Evolutionary conservation across 1,284 basidiomycete species (phyloP).

Genomic region (Malassezia pachydermatis): DNA sequence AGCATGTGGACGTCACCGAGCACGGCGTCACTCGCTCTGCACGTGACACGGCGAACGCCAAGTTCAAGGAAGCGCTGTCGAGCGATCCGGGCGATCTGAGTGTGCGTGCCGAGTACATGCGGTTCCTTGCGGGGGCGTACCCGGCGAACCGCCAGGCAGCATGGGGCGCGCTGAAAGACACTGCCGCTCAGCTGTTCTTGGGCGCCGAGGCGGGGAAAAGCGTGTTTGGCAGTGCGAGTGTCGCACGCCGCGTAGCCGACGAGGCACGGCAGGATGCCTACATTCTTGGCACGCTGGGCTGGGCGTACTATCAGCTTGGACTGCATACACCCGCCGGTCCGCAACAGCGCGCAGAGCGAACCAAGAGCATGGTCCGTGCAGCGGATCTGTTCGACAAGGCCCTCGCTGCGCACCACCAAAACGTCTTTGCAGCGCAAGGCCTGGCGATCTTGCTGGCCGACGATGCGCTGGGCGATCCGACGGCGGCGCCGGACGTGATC

Average conservation of each 20-base stretch:
- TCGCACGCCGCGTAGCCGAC: conserved; percentile 30
- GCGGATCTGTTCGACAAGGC: conserved; percentile 46
- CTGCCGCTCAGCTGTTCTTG: conserved; percentile 39
- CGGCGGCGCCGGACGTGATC: conserved; percentile 19
- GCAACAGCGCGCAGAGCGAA: conserved; percentile 28
- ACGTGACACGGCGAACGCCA: conserved; percentile 28
- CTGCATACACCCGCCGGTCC: conserved; percentile 29
- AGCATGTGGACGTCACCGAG: conserved; percentile 11
- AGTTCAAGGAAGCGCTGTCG: conserved; percentile 39
- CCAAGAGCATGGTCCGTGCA: conserved; percentile 39
- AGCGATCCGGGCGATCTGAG: conserved; percentile 40
- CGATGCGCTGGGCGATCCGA: conserved; percentile 34
- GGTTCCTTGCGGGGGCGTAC: conserved; percentile 44
- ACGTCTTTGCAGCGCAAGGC: conserved; percentile 44
- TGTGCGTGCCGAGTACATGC: conserved; percentile 38
- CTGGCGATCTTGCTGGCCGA: conserved; percentile 43
- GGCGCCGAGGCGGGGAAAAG: conserved; percentile 22
- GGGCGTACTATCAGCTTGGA: conserved; percentile 45
- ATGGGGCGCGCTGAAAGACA: conserved; percentile 43
- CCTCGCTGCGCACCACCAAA: conserved; percentile 26
- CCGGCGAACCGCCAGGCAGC: conserved; percentile 31
- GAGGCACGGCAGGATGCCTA: conserved; percentile 36
- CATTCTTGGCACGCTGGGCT: conserved; percentile 37
- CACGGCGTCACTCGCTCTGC: conserved; percentile 19
- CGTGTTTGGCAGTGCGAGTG: conserved; percentile 29